Conservation (phyloP, 257 asterid species). For the Scutellaria minor region DNA sequence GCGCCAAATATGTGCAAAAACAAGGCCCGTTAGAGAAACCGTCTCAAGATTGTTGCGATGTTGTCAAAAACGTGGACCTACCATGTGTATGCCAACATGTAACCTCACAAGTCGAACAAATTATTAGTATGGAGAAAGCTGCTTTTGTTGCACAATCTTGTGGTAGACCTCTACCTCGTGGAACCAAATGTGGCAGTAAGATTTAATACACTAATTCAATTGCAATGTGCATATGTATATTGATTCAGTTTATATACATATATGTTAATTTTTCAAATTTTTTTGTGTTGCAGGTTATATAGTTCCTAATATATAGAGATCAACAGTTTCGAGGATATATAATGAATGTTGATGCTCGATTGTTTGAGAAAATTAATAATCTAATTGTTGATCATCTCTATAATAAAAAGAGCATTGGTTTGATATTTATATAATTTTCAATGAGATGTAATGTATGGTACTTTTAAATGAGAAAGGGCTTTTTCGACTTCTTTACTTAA, state of each 20-base stretch:
- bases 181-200: conserved; percentile 72
- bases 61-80: conserved; percentile 50
- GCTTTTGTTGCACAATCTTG: conserved; percentile 50
- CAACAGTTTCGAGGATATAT: not conserved
- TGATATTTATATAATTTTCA: not conserved
- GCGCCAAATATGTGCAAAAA: conserved; percentile 57
- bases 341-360: not conserved
- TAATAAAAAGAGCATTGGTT: not conserved
- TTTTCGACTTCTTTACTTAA: too few relatives aligned
- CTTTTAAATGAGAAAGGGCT: too few relatives aligned
- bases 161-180: conserved; percentile 57
- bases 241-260: not conserved
- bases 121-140: conserved; percentile 70
- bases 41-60: conserved; percentile 55
- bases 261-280: not conserved
- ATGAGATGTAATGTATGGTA: not conserved
- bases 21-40: conserved; percentile 51
- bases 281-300: conserved; percentile 48
- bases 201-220: not conserved
- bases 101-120: conserved; percentile 44
- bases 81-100: conserved; percentile 57
- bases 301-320: conserved; percentile 39
- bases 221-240: not conserved
- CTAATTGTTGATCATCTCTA: not conserved
- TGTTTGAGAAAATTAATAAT: too few relatives aligned